A percentile compares a stretch with the other conserved stretches of the same genome.
Evolutionary conservation across 441 rosid genomes (phyloP).

Genomic region (Eutrema salsugineum): DNA sequence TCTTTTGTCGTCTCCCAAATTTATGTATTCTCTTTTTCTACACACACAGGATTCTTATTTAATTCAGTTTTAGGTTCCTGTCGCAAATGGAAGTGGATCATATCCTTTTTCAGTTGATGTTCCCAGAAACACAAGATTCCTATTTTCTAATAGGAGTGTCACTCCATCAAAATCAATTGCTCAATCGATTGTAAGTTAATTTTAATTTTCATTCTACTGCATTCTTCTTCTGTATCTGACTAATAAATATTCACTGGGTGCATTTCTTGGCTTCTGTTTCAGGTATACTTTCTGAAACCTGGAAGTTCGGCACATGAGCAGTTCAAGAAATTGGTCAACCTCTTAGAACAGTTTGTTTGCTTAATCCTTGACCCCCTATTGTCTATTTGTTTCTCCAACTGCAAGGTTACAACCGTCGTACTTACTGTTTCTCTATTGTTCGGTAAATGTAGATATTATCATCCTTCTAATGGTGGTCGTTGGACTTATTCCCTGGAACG

Average conservation of each 20-base stretch:
- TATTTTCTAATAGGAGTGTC: conserved; percentile 78
- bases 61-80: conserved; percentile 75
- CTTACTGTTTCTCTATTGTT: conserved; percentile 25
- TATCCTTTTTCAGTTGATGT: conserved; percentile 95
- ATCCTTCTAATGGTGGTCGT: conserved; percentile 99
- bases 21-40: conserved; percentile 1
- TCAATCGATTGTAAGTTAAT: conserved; percentile 79
- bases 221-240: conserved; percentile 27
- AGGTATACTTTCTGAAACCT: conserved; percentile 92
- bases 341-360: conserved; percentile 96
- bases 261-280: conserved; percentile 33
- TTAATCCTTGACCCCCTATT: conserved; percentile 26
- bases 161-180: conserved; percentile 96
- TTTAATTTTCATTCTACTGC: conserved; percentile 5
- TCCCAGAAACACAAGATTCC: conserved; percentile 92
- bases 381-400: conserved; percentile 24
- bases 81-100: conserved; percentile 97
- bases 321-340: conserved; percentile 92
- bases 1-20: not conserved
- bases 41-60: conserved; percentile 3
- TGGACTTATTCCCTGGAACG: conserved; percentile 99
- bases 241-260: conserved; percentile 29
- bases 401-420: conserved; percentile 13
- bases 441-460: conserved; percentile 71
- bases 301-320: conserved; percentile 72